Evolutionary conservation across 768 basidiomycete genomes (phyloP).

Genomic region (Hericium coralloides): DNA sequence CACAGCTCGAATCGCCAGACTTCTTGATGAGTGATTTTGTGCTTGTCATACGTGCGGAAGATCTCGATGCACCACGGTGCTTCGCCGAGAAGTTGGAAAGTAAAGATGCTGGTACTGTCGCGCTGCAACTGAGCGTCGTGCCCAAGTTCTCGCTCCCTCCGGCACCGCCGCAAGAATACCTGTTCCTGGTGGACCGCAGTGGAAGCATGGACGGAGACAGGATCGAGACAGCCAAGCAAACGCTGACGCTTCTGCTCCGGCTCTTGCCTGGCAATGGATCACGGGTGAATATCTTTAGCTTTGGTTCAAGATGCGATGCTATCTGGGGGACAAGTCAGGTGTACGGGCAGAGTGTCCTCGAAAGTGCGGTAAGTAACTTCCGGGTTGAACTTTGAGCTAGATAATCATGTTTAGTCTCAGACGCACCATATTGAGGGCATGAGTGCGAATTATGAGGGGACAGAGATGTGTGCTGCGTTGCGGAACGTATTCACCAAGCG

Average conservation of each 20-base stretch:
- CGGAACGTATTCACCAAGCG: slow-evolving; percentile 28
- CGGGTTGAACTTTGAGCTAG: background rate
- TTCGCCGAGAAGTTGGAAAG: slow-evolving; percentile 36
- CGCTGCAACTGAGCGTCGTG: slow-evolving; percentile 46
- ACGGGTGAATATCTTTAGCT: slow-evolving; percentile 50
- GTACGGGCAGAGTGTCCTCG: slow-evolving; percentile 25
- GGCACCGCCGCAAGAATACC: slow-evolving; percentile 40
- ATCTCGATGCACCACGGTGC: slow-evolving; percentile 45
- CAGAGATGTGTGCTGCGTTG: slow-evolving; percentile 39
- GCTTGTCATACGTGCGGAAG: slow-evolving; percentile 37
- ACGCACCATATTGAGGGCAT: slow-evolving; percentile 31
- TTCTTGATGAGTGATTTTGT: slow-evolving; percentile 45
- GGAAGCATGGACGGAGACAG: slow-evolving; percentile 38
- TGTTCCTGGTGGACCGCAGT: slow-evolving; percentile 54
- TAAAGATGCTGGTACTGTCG: slow-evolving; percentile 26
- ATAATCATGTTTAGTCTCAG: slow-evolving; percentile 18
- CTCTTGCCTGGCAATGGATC: slow-evolving; percentile 37
- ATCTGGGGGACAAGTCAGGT: slow-evolving; percentile 29
- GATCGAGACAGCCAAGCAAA: slow-evolving; percentile 39
- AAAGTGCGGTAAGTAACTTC: slow-evolving; percentile 27
- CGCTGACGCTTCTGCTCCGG: slow-evolving; percentile 37
- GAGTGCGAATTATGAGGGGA: slow-evolving; percentile 39
- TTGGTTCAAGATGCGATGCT: slow-evolving; percentile 24
- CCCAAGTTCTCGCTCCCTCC: slow-evolving; percentile 39
- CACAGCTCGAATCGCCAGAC: slow-evolving; percentile 28